Percentiles rank a stretch among this genome's conserved stretches.
Evolutionary conservation across 805 yeast species (phyloP).

Genomic region (Kockiozyma suomiensis): DNA sequence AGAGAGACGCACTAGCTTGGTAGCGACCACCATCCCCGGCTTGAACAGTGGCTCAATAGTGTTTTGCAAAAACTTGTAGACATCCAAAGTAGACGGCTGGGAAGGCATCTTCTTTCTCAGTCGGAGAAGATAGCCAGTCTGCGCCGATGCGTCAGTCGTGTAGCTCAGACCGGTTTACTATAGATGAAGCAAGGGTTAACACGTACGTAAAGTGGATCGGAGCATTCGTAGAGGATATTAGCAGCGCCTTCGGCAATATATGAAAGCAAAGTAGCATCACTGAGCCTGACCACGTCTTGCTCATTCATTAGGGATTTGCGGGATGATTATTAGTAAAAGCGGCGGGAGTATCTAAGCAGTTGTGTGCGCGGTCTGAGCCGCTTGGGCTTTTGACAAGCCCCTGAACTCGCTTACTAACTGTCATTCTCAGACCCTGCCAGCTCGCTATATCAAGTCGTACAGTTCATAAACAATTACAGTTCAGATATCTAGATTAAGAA

Average conservation of each 20-base stretch:
- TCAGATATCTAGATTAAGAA: too few relatives aligned
- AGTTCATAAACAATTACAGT: not conserved
- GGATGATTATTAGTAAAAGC: not conserved
- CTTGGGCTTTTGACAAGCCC: not conserved
- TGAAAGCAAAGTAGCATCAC: conserved; percentile 2
- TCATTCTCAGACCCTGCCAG: not conserved
- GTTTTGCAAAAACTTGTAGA: conserved; percentile 16
- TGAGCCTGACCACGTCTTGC: not conserved
- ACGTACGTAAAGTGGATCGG: conserved; percentile 10
- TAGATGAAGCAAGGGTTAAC: not conserved
- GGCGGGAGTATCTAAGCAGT: not conserved
- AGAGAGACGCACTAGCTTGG: conserved; percentile 11
- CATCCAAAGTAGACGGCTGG: conserved; percentile 22
- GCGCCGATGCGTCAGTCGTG: not conserved
- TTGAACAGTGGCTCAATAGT: conserved; percentile 17
- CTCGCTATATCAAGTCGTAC: not conserved
- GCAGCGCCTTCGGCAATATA: conserved; percentile 34
- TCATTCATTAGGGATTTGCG: too few relatives aligned
- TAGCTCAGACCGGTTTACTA: not conserved
- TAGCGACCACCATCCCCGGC: conserved; percentile 16
- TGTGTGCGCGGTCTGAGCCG: not conserved
- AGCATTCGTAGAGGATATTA: conserved; percentile 20
- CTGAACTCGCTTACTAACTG: too few relatives aligned
- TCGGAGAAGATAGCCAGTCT: conserved; percentile 19
- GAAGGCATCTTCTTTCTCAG: conserved; percentile 19